phyloP scores from a whole-genome alignment of 305 asterid species.

The Fraxinus floribunda region DNA sequence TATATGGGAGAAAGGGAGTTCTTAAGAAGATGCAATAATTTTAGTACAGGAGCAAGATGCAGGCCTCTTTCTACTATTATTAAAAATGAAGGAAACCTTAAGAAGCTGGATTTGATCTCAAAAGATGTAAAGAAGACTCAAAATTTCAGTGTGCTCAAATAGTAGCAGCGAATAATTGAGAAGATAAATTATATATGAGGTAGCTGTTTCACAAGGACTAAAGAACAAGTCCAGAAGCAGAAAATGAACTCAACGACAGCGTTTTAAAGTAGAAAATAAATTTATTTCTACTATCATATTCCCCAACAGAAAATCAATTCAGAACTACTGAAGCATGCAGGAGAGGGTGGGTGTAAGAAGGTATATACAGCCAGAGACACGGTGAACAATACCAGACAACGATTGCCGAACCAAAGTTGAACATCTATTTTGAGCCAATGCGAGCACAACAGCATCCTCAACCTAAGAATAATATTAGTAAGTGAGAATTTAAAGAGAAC shows the following conservation, averaged over 20 bases:
- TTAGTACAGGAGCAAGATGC: slow-evolving; percentile 4
- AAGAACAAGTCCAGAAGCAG: background rate
- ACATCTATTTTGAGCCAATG: slow-evolving; percentile 74
- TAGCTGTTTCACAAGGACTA: background rate
- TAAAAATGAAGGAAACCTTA: background rate
- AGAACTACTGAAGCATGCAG: background rate
- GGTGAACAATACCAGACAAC: slow-evolving; percentile 54
- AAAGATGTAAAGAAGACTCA: background rate
- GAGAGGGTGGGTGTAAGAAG: background rate
- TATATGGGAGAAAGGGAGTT: slow-evolving; percentile 6
- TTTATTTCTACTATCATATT: background rate
- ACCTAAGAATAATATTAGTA: slow-evolving; percentile 54
- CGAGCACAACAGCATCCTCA: slow-evolving; percentile 91
- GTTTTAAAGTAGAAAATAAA: background rate
- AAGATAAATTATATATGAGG: background rate
- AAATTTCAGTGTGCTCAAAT: background rate
- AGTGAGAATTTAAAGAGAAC: slow-evolving; percentile 10
- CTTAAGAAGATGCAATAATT: background rate
- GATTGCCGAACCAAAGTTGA: slow-evolving; percentile 76
- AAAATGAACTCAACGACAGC: background rate
- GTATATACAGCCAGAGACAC: slow-evolving; percentile 8
- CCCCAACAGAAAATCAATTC: background rate
- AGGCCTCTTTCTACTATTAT: background rate
- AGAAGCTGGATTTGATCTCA: background rate
- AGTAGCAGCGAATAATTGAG: background rate